These are phyloP conservation scores for Sphagnum contortum DNA, from an alignment of 225 moss, liverwort and hornwort genomes.

Conservation along the genomic window DNA sequence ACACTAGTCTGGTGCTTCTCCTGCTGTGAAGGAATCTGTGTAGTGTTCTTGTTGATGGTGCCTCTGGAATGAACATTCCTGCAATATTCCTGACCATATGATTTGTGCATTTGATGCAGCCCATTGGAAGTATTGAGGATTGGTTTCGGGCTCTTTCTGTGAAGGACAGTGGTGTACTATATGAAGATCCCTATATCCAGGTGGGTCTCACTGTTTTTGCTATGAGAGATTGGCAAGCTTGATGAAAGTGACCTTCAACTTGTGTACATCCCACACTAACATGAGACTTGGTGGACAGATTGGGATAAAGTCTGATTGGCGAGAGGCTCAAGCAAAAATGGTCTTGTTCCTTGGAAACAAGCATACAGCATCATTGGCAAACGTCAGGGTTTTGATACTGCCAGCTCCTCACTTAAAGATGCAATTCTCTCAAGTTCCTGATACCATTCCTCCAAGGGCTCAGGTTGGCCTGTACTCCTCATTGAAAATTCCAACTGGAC, in stretches of 20 bases:
- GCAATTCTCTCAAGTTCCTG: slow-evolving; percentile 64
- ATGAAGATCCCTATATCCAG: slow-evolving; percentile 88
- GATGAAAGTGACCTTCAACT: no score
- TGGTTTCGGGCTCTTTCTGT: slow-evolving; percentile 71
- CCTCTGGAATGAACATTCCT: no score
- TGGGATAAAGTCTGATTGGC: slow-evolving; percentile 90
- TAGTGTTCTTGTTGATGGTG: no score
- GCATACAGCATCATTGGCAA: slow-evolving; percentile 47
- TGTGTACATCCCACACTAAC: no score
- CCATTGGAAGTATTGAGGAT: slow-evolving; percentile 67
- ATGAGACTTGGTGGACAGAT: slow-evolving; percentile 34
- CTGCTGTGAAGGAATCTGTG: no score
- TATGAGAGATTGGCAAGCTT: no score
- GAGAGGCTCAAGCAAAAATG: slow-evolving; percentile 75
- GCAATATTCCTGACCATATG: no score
- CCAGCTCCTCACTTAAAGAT: slow-evolving; percentile 66
- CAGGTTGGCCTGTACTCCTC: slow-evolving; percentile 31
- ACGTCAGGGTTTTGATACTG: slow-evolving; percentile 56
- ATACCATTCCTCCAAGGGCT: slow-evolving; percentile 75
- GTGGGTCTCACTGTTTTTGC: slow-evolving; percentile 12
- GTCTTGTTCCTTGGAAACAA: slow-evolving; percentile 91
- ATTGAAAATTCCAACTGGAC: no score
- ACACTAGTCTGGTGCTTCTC: no score
- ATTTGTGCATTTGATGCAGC: slow-evolving; percentile 28
- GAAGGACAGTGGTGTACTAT: slow-evolving; percentile 85